phyloP scores from a whole-genome alignment of 208 protist genomes.

The Endotrypanum monterogeii region DNA sequence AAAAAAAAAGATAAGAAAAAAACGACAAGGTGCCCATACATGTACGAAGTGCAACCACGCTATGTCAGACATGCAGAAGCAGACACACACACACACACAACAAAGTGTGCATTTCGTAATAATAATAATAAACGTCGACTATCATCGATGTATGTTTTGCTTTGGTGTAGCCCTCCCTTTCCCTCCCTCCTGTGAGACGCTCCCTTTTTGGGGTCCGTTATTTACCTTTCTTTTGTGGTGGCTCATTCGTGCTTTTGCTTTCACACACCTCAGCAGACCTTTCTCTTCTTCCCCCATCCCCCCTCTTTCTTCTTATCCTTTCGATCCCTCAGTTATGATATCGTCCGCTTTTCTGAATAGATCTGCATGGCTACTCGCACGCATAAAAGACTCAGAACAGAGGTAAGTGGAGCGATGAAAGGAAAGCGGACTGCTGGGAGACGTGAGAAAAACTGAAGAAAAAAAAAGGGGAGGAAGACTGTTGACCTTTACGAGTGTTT shows the following conservation, averaged over 20 bases:
- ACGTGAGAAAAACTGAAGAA: neutral
- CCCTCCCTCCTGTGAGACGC: no score
- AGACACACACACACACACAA: neutral
- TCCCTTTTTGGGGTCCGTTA: neutral
- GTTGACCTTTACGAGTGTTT: neutral
- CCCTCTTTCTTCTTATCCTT: neutral
- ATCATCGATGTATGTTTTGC: no score
- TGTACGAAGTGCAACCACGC: slow-evolving; percentile 12
- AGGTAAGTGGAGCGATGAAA: neutral
- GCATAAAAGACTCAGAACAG: neutral
- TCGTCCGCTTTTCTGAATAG: neutral
- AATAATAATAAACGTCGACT: no score
- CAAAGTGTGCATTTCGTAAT: no score
- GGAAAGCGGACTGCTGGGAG: no score
- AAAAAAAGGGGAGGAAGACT: neutral
- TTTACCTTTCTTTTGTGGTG: neutral
- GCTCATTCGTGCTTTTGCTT: neutral
- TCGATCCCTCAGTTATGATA: neutral
- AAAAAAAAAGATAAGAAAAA: neutral
- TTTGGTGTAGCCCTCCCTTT: no score
- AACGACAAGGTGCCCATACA: slow-evolving; percentile 6
- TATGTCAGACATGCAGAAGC: neutral
- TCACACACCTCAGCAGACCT: neutral
- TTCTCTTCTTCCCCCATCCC: neutral
- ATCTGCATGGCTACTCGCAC: neutral